Percentiles rank a stretch among this genome's conserved stretches.
Evolutionary conservation across 2,329 filamentous ascomycete species (phyloP).

Genomic region (Fusarium sp.): DNA sequence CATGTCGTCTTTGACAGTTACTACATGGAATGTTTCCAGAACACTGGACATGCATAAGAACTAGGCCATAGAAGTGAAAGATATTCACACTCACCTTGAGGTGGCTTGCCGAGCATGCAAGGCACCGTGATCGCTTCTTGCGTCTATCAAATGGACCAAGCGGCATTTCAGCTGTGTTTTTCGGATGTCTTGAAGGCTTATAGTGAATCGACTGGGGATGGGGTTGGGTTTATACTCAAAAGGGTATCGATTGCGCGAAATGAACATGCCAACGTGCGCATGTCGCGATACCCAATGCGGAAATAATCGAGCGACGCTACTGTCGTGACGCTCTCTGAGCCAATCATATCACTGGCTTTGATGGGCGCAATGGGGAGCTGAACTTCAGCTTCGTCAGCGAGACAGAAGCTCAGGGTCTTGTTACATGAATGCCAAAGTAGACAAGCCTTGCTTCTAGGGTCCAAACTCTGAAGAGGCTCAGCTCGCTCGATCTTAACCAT

Average conservation of each 20-base stretch:
- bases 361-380: background rate
- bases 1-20: constrained; percentile 48
- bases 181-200: background rate
- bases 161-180: constrained; percentile 39
- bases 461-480: background rate
- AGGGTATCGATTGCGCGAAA: constrained; percentile 39
- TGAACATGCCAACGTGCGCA: background rate
- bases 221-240: constrained; percentile 36
- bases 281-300: constrained; percentile 34
- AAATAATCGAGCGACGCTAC: constrained; percentile 46
- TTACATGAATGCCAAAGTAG: background rate
- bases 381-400: background rate
- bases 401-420: background rate
- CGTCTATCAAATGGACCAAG: constrained; percentile 55
- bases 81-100: constrained; percentile 49
- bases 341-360: constrained; percentile 3
- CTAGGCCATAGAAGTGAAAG: background rate
- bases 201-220: background rate
- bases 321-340: background rate
- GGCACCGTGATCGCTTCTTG: constrained; percentile 52
- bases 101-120: constrained; percentile 52
- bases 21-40: constrained; percentile 52
- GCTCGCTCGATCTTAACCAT: constrained; percentile 34
- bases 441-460: background rate
- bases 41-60: constrained; percentile 45